Conservation (phyloP, 352 stramenopile species). For the Nothophytophthora sp. region DNA sequence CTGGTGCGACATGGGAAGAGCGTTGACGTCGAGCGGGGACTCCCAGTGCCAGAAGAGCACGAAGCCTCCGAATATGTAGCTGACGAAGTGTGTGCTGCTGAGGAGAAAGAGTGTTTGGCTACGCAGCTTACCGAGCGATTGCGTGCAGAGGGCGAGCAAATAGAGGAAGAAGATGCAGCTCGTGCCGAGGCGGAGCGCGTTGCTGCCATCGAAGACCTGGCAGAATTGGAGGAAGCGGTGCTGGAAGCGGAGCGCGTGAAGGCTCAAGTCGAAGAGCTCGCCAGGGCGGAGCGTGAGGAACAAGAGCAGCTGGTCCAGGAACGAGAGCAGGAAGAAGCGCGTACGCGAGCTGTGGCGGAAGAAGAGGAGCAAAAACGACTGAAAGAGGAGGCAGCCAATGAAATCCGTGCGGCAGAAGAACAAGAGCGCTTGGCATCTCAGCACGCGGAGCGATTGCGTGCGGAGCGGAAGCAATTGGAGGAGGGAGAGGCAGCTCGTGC, state of each 20-base stretch:
- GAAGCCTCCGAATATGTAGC: not conserved
- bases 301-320: slow-evolving; percentile 7
- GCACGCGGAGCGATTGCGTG: too few species aligned
- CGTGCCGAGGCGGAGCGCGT: not conserved
- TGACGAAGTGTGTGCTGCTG: not conserved
- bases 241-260: slow-evolving; percentile 23
- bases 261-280: slow-evolving; percentile 7
- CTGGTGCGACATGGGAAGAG: not conserved
- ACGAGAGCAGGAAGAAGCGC: not conserved
- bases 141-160: not conserved
- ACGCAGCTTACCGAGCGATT: not conserved
- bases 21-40: not conserved
- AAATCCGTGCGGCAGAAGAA: slow-evolving; percentile 3
- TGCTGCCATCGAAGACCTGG: slow-evolving; percentile 12
- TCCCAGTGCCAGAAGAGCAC: not conserved
- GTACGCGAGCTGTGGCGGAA: not conserved
- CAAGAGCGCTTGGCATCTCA: too few species aligned
- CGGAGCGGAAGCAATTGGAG: too few species aligned
- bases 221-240: slow-evolving; percentile 4
- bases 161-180: slow-evolving; percentile 1
- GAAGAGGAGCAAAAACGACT: slow-evolving; percentile 1
- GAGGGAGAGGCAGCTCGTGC: slow-evolving; percentile 2
- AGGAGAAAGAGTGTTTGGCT: not conserved
- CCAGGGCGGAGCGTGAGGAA: not conserved
- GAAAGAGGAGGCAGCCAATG: slow-evolving; percentile 1